Evolutionary conservation across 2,329 filamentous ascomycete species (phyloP).

Genomic region (Pseudogymnoascus sp.): DNA sequence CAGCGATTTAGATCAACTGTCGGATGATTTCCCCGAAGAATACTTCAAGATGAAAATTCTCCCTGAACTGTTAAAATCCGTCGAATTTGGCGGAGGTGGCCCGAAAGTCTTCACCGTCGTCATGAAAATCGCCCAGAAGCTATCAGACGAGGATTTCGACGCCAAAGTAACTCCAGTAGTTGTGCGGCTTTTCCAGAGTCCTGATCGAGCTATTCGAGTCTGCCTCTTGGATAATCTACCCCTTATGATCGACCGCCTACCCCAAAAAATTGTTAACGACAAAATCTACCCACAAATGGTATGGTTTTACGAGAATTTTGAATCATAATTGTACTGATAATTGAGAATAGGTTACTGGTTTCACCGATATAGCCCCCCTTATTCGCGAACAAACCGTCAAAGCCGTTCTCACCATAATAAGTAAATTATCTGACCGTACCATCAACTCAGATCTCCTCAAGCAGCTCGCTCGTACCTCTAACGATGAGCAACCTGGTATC

Average conservation of each 20-base stretch:
- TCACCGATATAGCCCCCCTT: constrained; percentile 82
- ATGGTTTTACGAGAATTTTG: constrained; percentile 20
- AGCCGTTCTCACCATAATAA: constrained; percentile 78
- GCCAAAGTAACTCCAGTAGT: constrained; percentile 76
- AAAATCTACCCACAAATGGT: constrained; percentile 95
- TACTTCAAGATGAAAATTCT: constrained; percentile 97
- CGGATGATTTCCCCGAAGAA: constrained; percentile 92
- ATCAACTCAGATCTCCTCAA: constrained; percentile 90
- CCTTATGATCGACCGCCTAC: constrained; percentile 81
- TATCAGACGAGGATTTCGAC: constrained; percentile 86
- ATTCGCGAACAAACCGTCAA: constrained; percentile 95
- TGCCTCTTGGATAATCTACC: constrained; percentile 84
- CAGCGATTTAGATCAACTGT: constrained; percentile 71
- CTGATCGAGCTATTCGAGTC: constrained; percentile 85
- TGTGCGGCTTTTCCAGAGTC: constrained; percentile 79
- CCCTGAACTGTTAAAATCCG: constrained; percentile 91
- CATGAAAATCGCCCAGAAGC: constrained; percentile 81
- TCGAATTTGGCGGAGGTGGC: constrained; percentile 95
- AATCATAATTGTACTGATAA: neutral
- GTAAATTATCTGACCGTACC: constrained; percentile 83
- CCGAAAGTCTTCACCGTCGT: constrained; percentile 83
- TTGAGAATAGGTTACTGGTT: constrained; percentile 67
- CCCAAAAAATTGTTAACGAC: constrained; percentile 85
- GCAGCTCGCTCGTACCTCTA: constrained; percentile 89
- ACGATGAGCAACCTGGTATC: constrained; percentile 95